Evolutionary conservation across 768 basidiomycete species (phyloP).

Genomic region (Calvatia gigantea): DNA sequence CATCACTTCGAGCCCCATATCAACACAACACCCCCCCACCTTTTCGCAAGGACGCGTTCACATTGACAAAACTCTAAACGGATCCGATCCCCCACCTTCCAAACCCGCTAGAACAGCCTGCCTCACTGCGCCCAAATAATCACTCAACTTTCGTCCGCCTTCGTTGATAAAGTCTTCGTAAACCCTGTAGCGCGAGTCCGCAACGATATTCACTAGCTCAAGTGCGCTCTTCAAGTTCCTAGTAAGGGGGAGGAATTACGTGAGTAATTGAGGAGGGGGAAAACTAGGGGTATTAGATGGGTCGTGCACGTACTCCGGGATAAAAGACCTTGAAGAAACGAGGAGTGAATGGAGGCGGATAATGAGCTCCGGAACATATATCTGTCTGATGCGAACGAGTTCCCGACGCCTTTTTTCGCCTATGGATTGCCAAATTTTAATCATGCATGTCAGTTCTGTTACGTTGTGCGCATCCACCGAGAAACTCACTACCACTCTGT

Average conservation of each 20-base stretch:
- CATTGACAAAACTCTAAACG: slow-evolving; percentile 43
- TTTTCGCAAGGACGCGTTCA: too few relatives aligned
- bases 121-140: slow-evolving; percentile 73
- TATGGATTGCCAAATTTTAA: too few relatives aligned
- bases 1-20: too few relatives aligned
- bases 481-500: slow-evolving; percentile 40
- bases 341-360: slow-evolving; percentile 79
- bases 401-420: slow-evolving; percentile 60
- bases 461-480: too few relatives aligned
- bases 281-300: too few relatives aligned
- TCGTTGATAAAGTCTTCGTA: slow-evolving; percentile 80
- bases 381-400: slow-evolving; percentile 77
- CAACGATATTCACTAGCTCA: slow-evolving; percentile 78
- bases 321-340: slow-evolving; percentile 53
- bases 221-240: slow-evolving; percentile 79
- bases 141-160: slow-evolving; percentile 57
- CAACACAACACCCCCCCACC: too few relatives aligned
- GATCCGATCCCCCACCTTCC: slow-evolving; percentile 74
- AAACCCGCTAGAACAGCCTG: slow-evolving; percentile 69
- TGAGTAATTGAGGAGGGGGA: neutral
- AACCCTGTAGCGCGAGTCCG: slow-evolving; percentile 80
- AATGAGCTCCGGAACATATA: slow-evolving; percentile 88
- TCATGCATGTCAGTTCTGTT: too few relatives aligned
- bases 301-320: slow-evolving; percentile 70
- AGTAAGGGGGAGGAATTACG: neutral